These are phyloP conservation scores for Cladosporium sp. DNA, from an alignment of 2,329 filamentous ascomycete genomes.

Conservation along the genomic window DNA sequence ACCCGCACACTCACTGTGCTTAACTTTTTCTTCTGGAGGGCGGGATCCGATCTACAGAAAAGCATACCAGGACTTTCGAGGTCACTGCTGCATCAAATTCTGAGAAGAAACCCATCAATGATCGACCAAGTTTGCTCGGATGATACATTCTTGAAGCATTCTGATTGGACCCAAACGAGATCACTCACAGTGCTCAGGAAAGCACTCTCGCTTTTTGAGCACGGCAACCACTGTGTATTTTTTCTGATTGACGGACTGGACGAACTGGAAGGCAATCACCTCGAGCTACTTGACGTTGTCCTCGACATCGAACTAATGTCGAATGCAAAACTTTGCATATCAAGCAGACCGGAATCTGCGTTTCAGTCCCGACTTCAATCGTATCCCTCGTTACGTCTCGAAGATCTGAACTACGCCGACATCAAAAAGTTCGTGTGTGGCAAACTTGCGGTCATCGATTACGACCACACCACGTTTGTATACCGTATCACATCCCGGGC, in stretches of 20 bases:
- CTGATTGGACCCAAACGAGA: not conserved
- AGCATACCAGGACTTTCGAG: not conserved
- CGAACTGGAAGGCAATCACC: not conserved
- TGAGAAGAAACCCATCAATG: not conserved
- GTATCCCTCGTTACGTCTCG: not conserved
- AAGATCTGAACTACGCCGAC: not conserved
- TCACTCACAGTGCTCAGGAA: not conserved
- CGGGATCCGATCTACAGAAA: not conserved
- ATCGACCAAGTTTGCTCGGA: not conserved
- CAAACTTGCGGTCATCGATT: not conserved
- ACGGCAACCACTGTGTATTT: not conserved
- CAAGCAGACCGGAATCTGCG: not conserved
- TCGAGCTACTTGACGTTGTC: not conserved
- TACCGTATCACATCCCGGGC: not conserved
- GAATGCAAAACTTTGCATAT: not conserved
- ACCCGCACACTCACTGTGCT: not conserved
- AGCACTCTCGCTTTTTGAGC: not conserved
- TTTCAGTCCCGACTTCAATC: not conserved
- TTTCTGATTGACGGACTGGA: constrained; percentile 1
- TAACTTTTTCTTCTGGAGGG: constrained; percentile 1
- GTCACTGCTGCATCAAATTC: constrained; percentile 1
- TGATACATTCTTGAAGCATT: not conserved
- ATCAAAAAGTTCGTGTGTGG: not conserved
- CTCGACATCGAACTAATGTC: not conserved
- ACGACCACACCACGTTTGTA: not conserved